A percentile compares a stretch with the other conserved stretches of the same genome.
These are phyloP conservation scores for Litsea cubeba DNA, from an alignment of 164 flowering plant genomes.

Conservation along the genomic window DNA sequence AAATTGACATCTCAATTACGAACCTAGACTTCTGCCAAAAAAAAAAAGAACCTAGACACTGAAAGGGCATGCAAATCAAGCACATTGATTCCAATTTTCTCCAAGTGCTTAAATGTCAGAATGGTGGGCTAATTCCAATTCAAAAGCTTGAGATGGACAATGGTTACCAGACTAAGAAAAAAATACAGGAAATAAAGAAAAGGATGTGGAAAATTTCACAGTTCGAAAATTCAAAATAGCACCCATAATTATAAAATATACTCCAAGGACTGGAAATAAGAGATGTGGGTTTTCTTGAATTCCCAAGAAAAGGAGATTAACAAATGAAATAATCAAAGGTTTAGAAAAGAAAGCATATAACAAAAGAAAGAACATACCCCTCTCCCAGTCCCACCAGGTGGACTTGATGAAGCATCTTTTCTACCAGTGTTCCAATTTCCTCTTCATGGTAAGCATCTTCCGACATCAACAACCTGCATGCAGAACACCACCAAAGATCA, in stretches of 20 bases:
- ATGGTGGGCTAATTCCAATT: not conserved
- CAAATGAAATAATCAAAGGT: not conserved
- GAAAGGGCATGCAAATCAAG: too few species aligned
- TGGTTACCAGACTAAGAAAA: not conserved
- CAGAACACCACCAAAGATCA: conserved; percentile 6
- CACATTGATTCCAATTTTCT: not conserved
- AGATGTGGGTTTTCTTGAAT: not conserved
- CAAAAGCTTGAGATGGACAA: not conserved
- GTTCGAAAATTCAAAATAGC: not conserved
- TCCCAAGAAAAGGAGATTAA: not conserved
- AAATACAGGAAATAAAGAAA: not conserved
- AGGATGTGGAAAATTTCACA: not conserved
- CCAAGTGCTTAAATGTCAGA: not conserved
- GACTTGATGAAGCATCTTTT: conserved; percentile 52
- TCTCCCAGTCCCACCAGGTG: conserved; percentile 73
- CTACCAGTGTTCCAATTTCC: conserved; percentile 29
- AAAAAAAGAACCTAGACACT: too few species aligned
- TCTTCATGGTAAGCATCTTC: conserved; percentile 66
- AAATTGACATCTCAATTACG: too few species aligned
- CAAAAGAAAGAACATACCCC: conserved; percentile 51
- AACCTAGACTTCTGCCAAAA: too few species aligned
- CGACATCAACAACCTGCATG: conserved; percentile 58
- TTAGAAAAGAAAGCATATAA: not conserved
- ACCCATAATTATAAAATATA: not conserved
- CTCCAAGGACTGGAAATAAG: not conserved